A percentile compares a stretch with the other conserved stretches of the same genome.
phyloP scores from a whole-genome alignment of 371 early-diverging fungal genomes.

The Mucor piriformis region DNA sequence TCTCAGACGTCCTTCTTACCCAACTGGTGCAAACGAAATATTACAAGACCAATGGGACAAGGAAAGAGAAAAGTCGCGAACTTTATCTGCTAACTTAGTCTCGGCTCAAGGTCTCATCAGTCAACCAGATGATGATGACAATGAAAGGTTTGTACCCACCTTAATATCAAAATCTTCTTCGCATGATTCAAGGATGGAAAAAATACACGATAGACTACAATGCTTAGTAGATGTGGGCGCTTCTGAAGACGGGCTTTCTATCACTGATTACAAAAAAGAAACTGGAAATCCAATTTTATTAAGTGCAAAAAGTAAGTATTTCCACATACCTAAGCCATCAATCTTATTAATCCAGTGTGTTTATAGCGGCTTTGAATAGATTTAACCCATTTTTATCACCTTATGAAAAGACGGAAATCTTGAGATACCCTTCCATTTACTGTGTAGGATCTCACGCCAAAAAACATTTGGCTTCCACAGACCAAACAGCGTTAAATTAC shows the following conservation, averaged over 20 bases:
- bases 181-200: conserved; percentile 13
- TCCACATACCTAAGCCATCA: not conserved
- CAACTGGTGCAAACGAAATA: conserved; percentile 21
- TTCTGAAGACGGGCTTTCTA: not conserved
- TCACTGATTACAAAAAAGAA: conserved; percentile 16
- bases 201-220: conserved; percentile 30
- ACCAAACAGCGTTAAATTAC: conserved; percentile 53
- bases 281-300: conserved; percentile 9
- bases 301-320: conserved; percentile 18
- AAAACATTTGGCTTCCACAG: conserved; percentile 51
- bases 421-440: conserved; percentile 76
- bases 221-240: conserved; percentile 14
- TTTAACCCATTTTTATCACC: conserved; percentile 65
- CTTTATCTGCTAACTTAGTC: conserved; percentile 22
- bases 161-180: not conserved
- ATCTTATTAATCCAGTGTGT: not conserved
- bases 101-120: conserved; percentile 36
- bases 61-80: conserved; percentile 24
- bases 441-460: conserved; percentile 79
- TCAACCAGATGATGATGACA: conserved; percentile 7
- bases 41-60: conserved; percentile 32
- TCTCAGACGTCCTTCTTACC: conserved; percentile 9
- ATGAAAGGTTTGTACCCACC: not conserved
- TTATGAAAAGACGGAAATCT: conserved; percentile 81
- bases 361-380: conserved; percentile 45